Evolutionary conservation across 441 rosid genomes (phyloP), one percentile per base, ranked within the genome.

Genomic region (Raphanus hybrid): DNA sequence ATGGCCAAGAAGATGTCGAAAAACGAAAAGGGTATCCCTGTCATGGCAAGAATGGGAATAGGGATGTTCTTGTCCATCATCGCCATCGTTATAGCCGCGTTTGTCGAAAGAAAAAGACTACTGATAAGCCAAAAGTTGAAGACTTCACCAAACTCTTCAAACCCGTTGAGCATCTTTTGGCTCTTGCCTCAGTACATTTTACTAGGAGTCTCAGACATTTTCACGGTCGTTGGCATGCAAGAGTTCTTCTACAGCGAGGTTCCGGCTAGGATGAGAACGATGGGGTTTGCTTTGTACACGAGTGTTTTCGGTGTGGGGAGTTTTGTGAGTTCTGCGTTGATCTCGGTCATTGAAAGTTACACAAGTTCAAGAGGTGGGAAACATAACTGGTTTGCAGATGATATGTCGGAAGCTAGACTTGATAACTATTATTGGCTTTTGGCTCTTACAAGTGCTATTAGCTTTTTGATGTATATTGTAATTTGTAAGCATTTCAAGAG

Each of bases 261-360:
- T 14, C 99, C 99, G 0, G 82, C 80, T 0, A 82, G 85, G 55
- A 95, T 95, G 99, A 83, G 90, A 74, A 91, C 98, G 0, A 89
- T 92, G 97, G 99, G 94, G 4, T 92, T 95, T 69, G 98, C 99
- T 0, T 71, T 95, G 6, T 90, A 91, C 71, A 92, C 94, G 0
- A 92, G 98, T 45, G 99, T 95, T 4, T 95, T 92, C 14, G 99
- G 99, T 1, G 93, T 92, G 2, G 99, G 99, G 61, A 89, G 99
- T 77, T 92, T 95, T 67, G 32, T 89, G 81, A 90, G 98, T 78
- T 94, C 99, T n/a, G 64, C 88, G 15, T 26, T 90, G 86, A 92
- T 92, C 18, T 76, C 91, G 4, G 11, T 81, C 0, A 77, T 89
- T 1, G 99, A 95, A 82, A 50, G 76, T 29, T 72, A 76, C 48